phyloP scores from a whole-genome alignment of 192 early-diverging fungal species.

The Backusella sp. region DNA sequence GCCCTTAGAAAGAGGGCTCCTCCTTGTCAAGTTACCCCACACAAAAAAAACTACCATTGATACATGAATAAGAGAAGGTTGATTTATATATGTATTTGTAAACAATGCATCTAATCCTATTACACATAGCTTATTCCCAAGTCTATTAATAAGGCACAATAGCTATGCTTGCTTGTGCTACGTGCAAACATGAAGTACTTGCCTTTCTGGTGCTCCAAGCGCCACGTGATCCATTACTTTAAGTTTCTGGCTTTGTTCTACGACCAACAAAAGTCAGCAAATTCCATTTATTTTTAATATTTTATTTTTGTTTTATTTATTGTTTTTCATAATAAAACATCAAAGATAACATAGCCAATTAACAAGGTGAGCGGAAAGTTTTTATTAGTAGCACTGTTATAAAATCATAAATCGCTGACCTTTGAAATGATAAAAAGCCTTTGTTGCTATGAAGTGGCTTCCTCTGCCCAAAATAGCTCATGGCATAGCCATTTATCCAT shows the following conservation, averaged over 20 bases:
- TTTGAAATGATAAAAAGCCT: neutral
- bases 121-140: too few relatives aligned
- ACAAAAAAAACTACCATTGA: too few relatives aligned
- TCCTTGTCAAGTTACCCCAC: too few relatives aligned
- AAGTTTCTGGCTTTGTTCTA: neutral
- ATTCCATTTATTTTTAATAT: constrained; percentile 1
- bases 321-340: neutral
- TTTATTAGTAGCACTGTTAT: neutral
- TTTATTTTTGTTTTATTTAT: constrained; percentile 2
- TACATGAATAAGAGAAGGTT: too few relatives aligned
- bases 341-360: neutral
- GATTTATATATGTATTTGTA: too few relatives aligned
- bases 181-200: neutral
- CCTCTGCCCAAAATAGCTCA: constrained; percentile 47
- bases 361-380: neutral
- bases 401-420: neutral
- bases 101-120: too few relatives aligned
- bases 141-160: neutral
- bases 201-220: neutral
- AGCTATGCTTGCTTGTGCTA: neutral
- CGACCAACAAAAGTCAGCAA: neutral
- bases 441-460: constrained; percentile 35
- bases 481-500: constrained; percentile 45
- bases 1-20: neutral
- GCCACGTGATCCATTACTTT: constrained; percentile 9